Conservation (phyloP, 2,329 filamentous ascomycete genomes). For the Aureobasidium musti region DNA sequence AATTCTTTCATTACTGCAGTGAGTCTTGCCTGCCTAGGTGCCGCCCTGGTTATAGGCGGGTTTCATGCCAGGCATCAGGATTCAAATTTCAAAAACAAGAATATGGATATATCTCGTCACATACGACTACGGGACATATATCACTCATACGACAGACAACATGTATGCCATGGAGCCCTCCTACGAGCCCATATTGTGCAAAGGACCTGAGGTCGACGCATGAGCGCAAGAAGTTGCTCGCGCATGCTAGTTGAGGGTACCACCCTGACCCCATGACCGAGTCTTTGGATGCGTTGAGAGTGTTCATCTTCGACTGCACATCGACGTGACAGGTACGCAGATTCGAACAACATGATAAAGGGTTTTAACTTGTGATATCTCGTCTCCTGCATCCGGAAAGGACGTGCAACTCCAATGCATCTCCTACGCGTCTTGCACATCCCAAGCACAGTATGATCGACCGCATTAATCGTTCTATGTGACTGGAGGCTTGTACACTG, state of each 20-base stretch:
- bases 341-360: not conserved
- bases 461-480: not conserved
- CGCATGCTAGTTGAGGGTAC: not conserved
- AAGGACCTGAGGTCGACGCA: not conserved
- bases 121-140: not conserved
- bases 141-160: fast-evolving
- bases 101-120: not conserved
- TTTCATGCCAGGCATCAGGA: not conserved
- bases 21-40: too few species aligned
- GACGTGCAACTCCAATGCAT: not conserved
- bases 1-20: fast-evolving
- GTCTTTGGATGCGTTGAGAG: not conserved
- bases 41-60: too few species aligned
- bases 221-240: not conserved
- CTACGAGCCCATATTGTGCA: not conserved
- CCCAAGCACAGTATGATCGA: not conserved
- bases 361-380: too few species aligned
- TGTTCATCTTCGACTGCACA: not conserved
- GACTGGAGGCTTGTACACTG: not conserved
- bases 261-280: not conserved
- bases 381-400: not conserved
- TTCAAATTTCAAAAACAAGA: too few species aligned
- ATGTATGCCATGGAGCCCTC: fast-evolving
- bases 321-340: not conserved
- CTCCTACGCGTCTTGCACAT: not conserved